These are phyloP conservation scores for Entomortierella chlamydospora DNA, from an alignment of 192 early-diverging fungal genomes.

Conservation along the genomic window DNA sequence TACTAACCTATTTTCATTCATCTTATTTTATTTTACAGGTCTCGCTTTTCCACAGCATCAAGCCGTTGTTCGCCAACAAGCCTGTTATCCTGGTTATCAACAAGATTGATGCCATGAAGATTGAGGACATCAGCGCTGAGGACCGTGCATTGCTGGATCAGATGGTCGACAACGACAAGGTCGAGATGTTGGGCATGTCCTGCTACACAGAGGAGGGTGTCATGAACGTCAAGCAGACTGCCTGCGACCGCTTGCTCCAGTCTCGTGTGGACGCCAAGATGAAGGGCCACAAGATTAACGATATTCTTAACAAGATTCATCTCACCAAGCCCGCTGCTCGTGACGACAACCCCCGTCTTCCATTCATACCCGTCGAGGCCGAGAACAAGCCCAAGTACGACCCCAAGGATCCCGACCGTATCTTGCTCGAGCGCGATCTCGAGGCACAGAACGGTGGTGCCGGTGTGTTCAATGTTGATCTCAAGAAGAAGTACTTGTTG, in stretches of 20 bases:
- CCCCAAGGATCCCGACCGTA: conserved; percentile 82
- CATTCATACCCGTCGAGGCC: conserved; percentile 84
- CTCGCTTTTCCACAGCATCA: conserved; percentile 83
- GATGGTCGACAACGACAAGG: conserved; percentile 72
- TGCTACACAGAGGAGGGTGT: conserved; percentile 96
- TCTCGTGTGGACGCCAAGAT: conserved; percentile 96
- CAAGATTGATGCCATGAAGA: conserved; percentile 93
- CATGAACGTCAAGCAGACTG: conserved; percentile 93
- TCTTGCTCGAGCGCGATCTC: conserved; percentile 88
- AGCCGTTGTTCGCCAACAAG: conserved; percentile 99
- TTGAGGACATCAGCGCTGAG: conserved; percentile 79
- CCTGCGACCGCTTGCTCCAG: conserved; percentile 94
- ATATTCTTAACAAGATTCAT: conserved; percentile 96
- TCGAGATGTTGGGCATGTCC: conserved; percentile 85
- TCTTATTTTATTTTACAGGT: conserved; percentile 6
- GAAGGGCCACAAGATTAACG: conserved; percentile 88
- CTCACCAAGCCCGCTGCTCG: conserved; percentile 89
- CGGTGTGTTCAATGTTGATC: conserved; percentile 95
- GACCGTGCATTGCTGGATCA: conserved; percentile 83
- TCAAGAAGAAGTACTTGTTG: conserved; percentile 93
- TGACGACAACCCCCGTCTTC: conserved; percentile 86
- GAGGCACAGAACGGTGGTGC: conserved; percentile 93
- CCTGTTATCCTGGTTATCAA: conserved; percentile 94
- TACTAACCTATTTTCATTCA: not conserved
- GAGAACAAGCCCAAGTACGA: conserved; percentile 81